Percentiles rank a stretch among this genome's conserved stretches.
These are phyloP conservation scores for Camelina laxa DNA, from an alignment of 345 rosid species.

Conservation along the genomic window DNA sequence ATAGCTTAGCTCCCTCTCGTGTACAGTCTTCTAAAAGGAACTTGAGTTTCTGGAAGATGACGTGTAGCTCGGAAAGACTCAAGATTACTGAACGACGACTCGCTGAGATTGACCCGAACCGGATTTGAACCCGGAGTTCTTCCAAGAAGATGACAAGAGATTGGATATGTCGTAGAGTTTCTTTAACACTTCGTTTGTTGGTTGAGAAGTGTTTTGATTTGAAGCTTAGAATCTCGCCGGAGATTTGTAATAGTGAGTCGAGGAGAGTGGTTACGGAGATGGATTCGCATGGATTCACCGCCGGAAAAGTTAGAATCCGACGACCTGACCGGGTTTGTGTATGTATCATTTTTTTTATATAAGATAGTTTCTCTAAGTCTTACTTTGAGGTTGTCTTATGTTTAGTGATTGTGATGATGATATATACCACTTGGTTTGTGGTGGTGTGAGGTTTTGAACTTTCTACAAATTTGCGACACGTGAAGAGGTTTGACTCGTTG, in stretches of 20 bases:
- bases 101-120: conserved; percentile 9
- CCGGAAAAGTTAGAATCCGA: conserved; percentile 72
- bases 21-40: conserved; percentile 67
- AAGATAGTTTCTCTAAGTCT: not conserved
- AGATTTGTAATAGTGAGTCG: conserved; percentile 55
- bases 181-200: conserved; percentile 54
- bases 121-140: conserved; percentile 50
- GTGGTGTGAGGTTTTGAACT: conserved; percentile 7
- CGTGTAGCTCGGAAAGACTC: conserved; percentile 73
- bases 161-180: conserved; percentile 57
- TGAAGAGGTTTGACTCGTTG: conserved; percentile 18
- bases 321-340: conserved; percentile 49
- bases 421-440: conserved; percentile 37
- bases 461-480: conserved; percentile 19
- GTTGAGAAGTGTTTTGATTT: conserved; percentile 50
- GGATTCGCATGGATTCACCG: conserved; percentile 59
- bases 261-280: conserved; percentile 55
- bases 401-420: conserved; percentile 17
- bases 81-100: conserved; percentile 43
- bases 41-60: conserved; percentile 63
- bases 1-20: conserved; percentile 61
- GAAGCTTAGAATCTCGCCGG: conserved; percentile 49
- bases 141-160: conserved; percentile 55
- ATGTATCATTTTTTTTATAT: conserved; percentile 43
- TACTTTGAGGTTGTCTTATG: conserved; percentile 2